Percentiles rank a stretch among this genome's conserved stretches.
Evolutionary conservation across 2,329 filamentous ascomycete genomes (phyloP).

Genomic region (Esteya vermicola): DNA sequence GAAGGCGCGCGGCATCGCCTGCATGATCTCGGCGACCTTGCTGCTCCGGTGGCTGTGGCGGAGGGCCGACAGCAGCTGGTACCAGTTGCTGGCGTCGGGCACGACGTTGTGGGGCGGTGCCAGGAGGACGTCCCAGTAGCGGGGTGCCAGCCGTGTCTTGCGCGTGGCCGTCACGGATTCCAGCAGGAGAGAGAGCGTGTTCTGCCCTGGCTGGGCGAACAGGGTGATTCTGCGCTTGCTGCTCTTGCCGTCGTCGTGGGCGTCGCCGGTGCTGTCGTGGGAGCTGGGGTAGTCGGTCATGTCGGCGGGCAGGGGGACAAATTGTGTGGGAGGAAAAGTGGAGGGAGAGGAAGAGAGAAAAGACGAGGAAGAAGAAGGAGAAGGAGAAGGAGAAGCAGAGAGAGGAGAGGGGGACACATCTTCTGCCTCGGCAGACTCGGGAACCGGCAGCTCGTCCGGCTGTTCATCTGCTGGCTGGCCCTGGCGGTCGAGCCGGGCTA

Average conservation of each 20-base stretch:
- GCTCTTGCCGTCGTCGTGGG: not conserved
- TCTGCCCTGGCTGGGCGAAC: conserved; percentile 32
- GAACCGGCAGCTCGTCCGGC: too few relatives aligned
- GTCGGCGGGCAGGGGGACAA: not conserved
- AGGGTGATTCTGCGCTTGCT: conserved; percentile 3
- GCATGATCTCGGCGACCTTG: conserved; percentile 44
- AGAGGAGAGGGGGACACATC: not conserved
- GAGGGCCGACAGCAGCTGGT: conserved; percentile 53
- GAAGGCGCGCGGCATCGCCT: conserved; percentile 31
- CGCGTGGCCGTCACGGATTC: conserved; percentile 46
- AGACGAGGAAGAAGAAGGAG: too few relatives aligned
- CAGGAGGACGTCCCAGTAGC: conserved; percentile 69
- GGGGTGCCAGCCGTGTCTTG: conserved; percentile 45
- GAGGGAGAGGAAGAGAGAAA: too few relatives aligned
- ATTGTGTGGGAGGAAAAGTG: conserved; percentile 2
- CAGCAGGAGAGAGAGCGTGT: conserved; percentile 56
- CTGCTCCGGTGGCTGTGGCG: conserved; percentile 51
- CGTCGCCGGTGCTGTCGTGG: not conserved
- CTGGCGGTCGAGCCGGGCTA: conserved; percentile 38
- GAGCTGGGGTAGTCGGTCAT: not conserved
- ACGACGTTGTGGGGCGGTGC: conserved; percentile 39
- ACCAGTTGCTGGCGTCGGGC: conserved; percentile 61
- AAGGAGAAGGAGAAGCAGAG: too few relatives aligned
- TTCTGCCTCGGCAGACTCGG: not conserved
- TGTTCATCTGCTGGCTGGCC: not conserved